Conservation (phyloP, 2,329 filamentous ascomycete species). For the Keithomyces neogunnii region DNA sequence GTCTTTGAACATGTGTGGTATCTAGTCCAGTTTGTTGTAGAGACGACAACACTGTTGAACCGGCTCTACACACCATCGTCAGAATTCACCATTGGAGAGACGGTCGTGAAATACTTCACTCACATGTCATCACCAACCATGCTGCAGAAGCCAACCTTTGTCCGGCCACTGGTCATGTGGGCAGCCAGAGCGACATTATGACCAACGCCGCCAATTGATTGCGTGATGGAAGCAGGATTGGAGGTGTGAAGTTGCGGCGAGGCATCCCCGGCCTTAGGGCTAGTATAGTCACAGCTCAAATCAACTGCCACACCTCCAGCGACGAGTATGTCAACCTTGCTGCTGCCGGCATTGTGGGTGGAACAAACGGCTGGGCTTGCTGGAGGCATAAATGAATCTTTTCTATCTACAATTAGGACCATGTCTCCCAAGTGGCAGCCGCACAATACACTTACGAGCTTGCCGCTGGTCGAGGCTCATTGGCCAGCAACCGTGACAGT, state of each 20-base stretch:
- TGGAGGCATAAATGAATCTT: conserved; percentile 12
- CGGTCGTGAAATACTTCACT: conserved; percentile 16
- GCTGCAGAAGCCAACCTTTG: conserved; percentile 66
- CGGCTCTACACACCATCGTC: conserved; percentile 42
- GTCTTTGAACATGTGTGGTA: conserved; percentile 51
- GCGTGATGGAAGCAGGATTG: conserved; percentile 72
- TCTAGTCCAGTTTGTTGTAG: conserved; percentile 58
- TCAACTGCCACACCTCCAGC: conserved; percentile 88
- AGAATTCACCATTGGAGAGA: not conserved
- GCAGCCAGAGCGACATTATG: conserved; percentile 85
- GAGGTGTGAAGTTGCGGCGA: conserved; percentile 64
- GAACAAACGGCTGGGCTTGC: not conserved
- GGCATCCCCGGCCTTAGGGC: conserved; percentile 16
- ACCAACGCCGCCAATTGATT: conserved; percentile 84
- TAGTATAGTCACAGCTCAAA: conserved; percentile 67
- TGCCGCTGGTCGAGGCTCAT: conserved; percentile 17
- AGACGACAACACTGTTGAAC: conserved; percentile 60
- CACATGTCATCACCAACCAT: conserved; percentile 71
- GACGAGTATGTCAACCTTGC: conserved; percentile 62
- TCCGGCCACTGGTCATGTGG: conserved; percentile 53
- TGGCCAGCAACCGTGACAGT: conserved; percentile 36
- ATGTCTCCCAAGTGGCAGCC: conserved; percentile 7
- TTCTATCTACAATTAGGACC: conserved; percentile 29
- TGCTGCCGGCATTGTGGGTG: conserved; percentile 3
- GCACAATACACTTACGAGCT: conserved; percentile 28